Evolutionary conservation across 2,329 filamentous ascomycete species (phyloP), one percentile per base, ranked within the genome.

Genomic region (Cladosporium sphaerospermum): DNA sequence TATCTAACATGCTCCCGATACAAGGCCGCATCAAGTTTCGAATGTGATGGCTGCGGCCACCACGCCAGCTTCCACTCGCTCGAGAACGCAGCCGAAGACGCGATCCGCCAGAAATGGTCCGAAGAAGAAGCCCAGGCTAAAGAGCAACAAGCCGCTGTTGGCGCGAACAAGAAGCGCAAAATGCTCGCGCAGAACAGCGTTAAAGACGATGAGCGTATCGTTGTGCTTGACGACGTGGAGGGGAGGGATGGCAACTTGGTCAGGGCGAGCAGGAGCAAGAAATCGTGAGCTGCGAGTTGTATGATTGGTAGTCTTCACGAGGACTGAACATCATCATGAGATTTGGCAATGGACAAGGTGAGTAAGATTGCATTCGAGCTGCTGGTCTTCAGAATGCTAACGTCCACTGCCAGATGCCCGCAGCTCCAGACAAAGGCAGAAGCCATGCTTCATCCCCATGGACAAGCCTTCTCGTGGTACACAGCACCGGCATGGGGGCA

Each of bases 1-100:
- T 51, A 23, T 16, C 43, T 45, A 41, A 45, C 44, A 28, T 28
- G 7, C 2, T 9, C 43, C n/a, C n/a, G n/a, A 16, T 13, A 33
- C 7, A 48, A 70, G 74, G 71, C 72, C 9, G 66, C 75, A 9
- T 76, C 75, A 1, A 75, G 71, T 6, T 81, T 77, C 66, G 75
- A 78, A 57, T 80, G 78, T 62, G 78, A 81, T 61, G 78, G 78
- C 45, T 81, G 78, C 58, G 65, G 63, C 31, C 78, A 81, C 61
- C 78, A 81, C 59, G 78, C 78, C 6, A 75, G 71, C 9, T 80
- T 78, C 57, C 78, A 81, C 64, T 72, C 63, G 47, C 71, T 81
- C 67, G 75, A 78, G 56, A 79, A 78, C 53, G 67, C 69, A n/a
- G 59, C 63, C 9, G 77, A 79, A 45, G 73, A 78, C 49, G 75